Evolutionary conservation across 306 rosid species (phyloP), one percentile per base, ranked within the genome.

Genomic region (Citrullus amarus): DNA sequence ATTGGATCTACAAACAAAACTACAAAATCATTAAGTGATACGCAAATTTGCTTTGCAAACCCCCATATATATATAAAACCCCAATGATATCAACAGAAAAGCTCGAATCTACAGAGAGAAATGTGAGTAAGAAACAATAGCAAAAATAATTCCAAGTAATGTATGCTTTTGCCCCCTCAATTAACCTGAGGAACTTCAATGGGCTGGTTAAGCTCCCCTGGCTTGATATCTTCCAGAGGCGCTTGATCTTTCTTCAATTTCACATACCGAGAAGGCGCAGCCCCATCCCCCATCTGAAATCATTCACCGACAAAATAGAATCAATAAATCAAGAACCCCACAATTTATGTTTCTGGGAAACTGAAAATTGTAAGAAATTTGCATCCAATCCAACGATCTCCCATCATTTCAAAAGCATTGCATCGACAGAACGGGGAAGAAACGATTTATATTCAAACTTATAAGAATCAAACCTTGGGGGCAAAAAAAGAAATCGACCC

Each of bases 201-300:
- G 30, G 99, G 99, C 82, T 92, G 98, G 81, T 92, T 92, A 76
- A 96, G 99, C 89, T 96, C 99, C 28, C 99, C 99, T 16, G 99
- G 98, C 55, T 82, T 82, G 68, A 92, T 92, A 30, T 96, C 99
- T 75, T 92, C 91, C 15, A 89, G 43, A 55, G 93, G 92, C 6
- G 78, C 83, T 60, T 92, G 99, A 83, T 92, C 96, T 78, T 96
- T 96, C 1, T 85, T 88, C 80, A 96, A 80, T 85, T 92, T 96
- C 83, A 92, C 99, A 72, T 96, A 96, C 75, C 90, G 90, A 41
- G 98, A 96, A 65, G 86, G 91, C 20, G 75, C 85, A 25, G 83
- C 78, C 55, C 79, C 90, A 48, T 96, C 97, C 75, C 86, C 98
- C 99, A 96, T 96, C 86, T 67, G 76, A 85, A 83, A 66, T 81